Evolutionary conservation across 805 yeast species (phyloP), one percentile per base, ranked within the genome.

Genomic region (Tetrapisispora iriomotensis): DNA sequence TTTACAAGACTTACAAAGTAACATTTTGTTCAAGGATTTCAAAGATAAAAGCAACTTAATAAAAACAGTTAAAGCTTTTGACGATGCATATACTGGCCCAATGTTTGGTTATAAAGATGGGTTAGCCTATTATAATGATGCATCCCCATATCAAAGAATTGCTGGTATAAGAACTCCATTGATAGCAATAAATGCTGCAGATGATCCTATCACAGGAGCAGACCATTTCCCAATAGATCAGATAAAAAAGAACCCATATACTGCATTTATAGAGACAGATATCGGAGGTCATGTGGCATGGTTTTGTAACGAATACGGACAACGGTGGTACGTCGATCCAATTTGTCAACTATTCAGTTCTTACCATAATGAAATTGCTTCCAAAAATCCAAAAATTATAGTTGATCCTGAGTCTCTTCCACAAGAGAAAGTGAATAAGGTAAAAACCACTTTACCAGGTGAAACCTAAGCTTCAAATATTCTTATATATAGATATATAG

Each of bases 251-350:
- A 82, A 82, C 51, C 92, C 94, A 1, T 75, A 71, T 52, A 60
- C 75, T 25, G 61, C 72, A 32, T 47, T 79, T 50, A 66, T 77
- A 5, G 71, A 76, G 42, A 79, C 88, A 6, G 67, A 71, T 30
- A 66, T 72, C 38, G 95, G 95, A 6, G 94, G 94, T 1, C 95
- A 84, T 59, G 68, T 84, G 39, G 92, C 84, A n/a, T 84, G 81
- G 80, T 84, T 76, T 44, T 42, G 43, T 27, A 67, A 71, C 46
- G 60, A 66, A 35, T 62, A 68, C 20, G 81, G 82, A 20, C 65
- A 67, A 30, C 72, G 86, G 49, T 85, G 94, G 94, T 75, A 70
- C 47, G 60, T 74, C 4, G 62, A 65, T 7, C 80, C 79, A 20
- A 43, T 77, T 30, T 58, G 74, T 20, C 61, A 63, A 41, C 67